These are phyloP conservation scores for Talaromyces islandicus DNA, from an alignment of 2,329 filamentous ascomycete genomes.

Conservation along the genomic window DNA sequence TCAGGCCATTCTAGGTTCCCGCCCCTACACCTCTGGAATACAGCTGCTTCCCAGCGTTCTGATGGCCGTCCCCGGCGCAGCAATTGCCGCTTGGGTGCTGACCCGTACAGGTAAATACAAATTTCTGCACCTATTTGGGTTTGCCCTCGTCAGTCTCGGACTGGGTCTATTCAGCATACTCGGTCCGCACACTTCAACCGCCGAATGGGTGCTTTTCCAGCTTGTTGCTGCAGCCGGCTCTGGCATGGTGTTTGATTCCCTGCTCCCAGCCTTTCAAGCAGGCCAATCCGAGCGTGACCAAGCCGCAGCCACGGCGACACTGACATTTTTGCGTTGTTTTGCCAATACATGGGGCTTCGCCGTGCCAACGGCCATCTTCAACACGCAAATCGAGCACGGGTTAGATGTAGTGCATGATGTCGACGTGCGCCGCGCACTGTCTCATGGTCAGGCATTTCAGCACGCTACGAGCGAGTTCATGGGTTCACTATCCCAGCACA, in stretches of 20 bases:
- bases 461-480: conserved; percentile 12
- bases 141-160: conserved; percentile 19
- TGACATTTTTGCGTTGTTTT: conserved; percentile 24
- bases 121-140: conserved; percentile 21
- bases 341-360: conserved; percentile 25
- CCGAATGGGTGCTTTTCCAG: conserved; percentile 24
- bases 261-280: conserved; percentile 26
- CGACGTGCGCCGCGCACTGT: conserved; percentile 3
- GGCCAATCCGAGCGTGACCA: conserved; percentile 19
- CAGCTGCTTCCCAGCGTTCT: conserved; percentile 56
- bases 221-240: conserved; percentile 20
- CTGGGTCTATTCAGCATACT: conserved; percentile 24
- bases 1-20: conserved; percentile 64
- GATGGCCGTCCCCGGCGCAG: conserved; percentile 19
- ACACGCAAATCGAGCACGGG: conserved; percentile 16
- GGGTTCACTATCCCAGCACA: background rate
- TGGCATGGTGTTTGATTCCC: conserved; percentile 19
- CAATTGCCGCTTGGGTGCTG: conserved; percentile 25
- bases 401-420: conserved; percentile 11
- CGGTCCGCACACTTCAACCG: conserved; percentile 16
- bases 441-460: conserved; percentile 17
- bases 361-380: conserved; percentile 27
- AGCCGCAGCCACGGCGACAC: conserved; percentile 20
- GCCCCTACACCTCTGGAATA: conserved; percentile 65
- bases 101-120: conserved; percentile 27